Evolutionary conservation across 441 rosid species (phyloP).

Genomic region (Aleurites moluccanus): DNA sequence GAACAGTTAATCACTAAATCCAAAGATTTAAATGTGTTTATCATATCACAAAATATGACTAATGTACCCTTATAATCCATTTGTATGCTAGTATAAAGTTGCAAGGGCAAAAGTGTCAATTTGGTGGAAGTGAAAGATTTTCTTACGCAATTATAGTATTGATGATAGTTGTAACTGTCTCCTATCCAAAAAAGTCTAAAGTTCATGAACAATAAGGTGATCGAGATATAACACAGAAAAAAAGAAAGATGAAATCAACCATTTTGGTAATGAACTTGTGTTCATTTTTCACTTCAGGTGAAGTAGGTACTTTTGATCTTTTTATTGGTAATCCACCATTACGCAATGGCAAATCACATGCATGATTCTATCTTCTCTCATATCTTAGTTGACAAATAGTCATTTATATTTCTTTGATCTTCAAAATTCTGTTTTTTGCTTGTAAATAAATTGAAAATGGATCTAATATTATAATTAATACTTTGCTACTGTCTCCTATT

Average conservation of each 20-base stretch:
- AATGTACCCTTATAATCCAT: neutral
- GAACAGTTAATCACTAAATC: neutral
- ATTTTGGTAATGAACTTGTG: neutral
- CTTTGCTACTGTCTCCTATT: no score
- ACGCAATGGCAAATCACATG: no score
- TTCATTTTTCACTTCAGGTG: no score
- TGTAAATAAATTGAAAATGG: no score
- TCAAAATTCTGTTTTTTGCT: no score
- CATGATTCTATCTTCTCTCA: no score
- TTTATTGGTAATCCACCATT: no score
- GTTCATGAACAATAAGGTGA: constrained; percentile 2
- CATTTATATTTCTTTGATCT: no score
- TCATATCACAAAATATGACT: neutral
- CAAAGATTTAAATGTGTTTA: constrained; percentile 1
- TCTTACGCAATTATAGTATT: neutral
- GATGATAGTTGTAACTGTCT: neutral
- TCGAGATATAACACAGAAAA: neutral
- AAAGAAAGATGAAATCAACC: neutral
- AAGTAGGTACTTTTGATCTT: no score
- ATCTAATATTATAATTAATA: no score
- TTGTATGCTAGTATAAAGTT: neutral
- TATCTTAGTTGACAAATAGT: no score
- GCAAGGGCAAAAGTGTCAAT: neutral
- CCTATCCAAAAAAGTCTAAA: neutral
- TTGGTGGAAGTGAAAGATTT: neutral